Evolutionary conservation across 1,284 basidiomycete genomes (phyloP), one percentile per base, ranked within the genome.

Genomic region (Rhodotorula sp.): DNA sequence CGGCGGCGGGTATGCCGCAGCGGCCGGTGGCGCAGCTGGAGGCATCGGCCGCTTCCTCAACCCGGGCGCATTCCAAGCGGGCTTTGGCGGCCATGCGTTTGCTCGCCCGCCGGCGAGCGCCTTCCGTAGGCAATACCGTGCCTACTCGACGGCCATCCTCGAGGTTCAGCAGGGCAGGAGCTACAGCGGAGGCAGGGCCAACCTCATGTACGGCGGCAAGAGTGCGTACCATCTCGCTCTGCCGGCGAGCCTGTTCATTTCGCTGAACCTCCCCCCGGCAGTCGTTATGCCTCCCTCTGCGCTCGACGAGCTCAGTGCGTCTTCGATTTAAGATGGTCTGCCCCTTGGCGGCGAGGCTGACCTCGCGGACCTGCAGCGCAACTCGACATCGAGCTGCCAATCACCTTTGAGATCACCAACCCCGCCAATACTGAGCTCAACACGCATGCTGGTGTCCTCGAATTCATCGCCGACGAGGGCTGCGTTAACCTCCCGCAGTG

Each of bases 241-340:
- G 39, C 46, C 64, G 0, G 4, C 7, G 25, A n/a, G n/a, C n/a
- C n/a, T 21, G 17, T 25, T 13, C n/a, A 27, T 21, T 27, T 54
- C 46, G 65, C 69, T 29, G 21, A 51, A 29, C 44, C 64, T 48
- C 55, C 62, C 7, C 53, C 48, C 21, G 7, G 48, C 77, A 96
- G 95, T 99, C 78, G 93, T 99, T 72, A 94, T 99, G 92, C 97
- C 97, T 4, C 91, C 92, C 7, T 97, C 95, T 56, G 91, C 95
- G 15, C 86, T 99, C 2, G 94, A 94, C 3, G 89, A 89, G 75
- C 85, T 99, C 29, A 92, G 86, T 86, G 66, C 77, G 85, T 82
- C 25, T 34, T 10, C 57, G 5, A n/a, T 12, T 21, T 46, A 55
- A 55, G 5, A 27, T 37, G 27, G 1, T n/a, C 32, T 25, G 15